phyloP scores from a whole-genome alignment of 2,329 filamentous ascomycete species.

The Bipolaris sorokiniana region DNA sequence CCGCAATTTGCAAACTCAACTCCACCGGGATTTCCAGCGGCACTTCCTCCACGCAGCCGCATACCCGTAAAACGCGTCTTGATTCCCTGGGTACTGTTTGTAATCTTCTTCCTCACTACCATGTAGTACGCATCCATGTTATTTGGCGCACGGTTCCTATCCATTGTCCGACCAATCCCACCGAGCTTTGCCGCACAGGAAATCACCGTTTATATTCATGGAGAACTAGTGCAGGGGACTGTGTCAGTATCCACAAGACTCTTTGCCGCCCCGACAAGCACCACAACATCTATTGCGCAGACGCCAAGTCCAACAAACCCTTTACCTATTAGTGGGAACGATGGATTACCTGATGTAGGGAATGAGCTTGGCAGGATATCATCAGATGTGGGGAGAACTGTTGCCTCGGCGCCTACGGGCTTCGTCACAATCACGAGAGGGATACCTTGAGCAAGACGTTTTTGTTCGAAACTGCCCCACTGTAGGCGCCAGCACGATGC shows the following conservation, averaged over 20 bases:
- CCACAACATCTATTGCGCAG: background rate
- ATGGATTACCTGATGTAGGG: constrained; percentile 3
- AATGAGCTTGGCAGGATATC: constrained; percentile 4
- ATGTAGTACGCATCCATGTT: constrained; percentile 33
- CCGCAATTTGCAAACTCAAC: constrained; percentile 15
- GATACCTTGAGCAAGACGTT: background rate
- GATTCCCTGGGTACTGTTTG: constrained; percentile 35
- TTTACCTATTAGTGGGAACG: background rate
- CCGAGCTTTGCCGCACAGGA: constrained; percentile 13
- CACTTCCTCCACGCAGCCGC: constrained; percentile 6
- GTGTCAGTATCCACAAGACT: background rate
- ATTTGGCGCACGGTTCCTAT: constrained; percentile 26
- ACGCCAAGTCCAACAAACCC: constrained; percentile 3
- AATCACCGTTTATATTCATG: constrained; percentile 28
- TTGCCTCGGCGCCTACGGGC: constrained; percentile 7
- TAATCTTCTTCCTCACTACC: constrained; percentile 30
- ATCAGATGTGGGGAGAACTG: background rate
- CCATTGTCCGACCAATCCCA: constrained; percentile 18
- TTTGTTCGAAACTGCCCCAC: constrained; percentile 7
- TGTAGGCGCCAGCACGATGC: constrained; percentile 12
- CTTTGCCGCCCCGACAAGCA: background rate
- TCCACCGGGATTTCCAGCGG: background rate
- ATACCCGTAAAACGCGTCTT: constrained; percentile 19
- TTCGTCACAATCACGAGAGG: constrained; percentile 13
- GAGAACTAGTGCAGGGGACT: constrained; percentile 8